Conservation (phyloP, 805 yeast species). For the Candida awuae region DNA sequence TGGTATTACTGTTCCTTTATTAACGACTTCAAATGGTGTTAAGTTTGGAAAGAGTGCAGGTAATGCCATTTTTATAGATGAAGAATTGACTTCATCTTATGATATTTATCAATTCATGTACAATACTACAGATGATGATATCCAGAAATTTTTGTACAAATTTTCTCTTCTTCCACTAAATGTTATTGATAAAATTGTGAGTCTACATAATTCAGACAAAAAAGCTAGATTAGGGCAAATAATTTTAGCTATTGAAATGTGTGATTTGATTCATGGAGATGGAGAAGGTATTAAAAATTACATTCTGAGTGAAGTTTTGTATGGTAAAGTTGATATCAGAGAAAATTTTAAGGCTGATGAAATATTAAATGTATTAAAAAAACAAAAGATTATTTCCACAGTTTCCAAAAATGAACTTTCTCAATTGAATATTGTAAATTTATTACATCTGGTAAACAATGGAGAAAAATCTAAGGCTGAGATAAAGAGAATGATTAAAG, state of each 20-base stretch:
- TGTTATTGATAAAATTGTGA: slow-evolving; percentile 47
- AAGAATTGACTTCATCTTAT: slow-evolving; percentile 66
- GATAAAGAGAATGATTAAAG: slow-evolving; percentile 42
- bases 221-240: slow-evolving; percentile 65
- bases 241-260: slow-evolving; percentile 72
- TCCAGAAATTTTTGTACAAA: slow-evolving; percentile 56
- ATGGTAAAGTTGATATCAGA: slow-evolving; percentile 23
- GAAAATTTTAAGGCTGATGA: slow-evolving; percentile 38
- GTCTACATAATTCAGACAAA: slow-evolving; percentile 49
- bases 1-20: slow-evolving; percentile 84
- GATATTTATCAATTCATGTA: slow-evolving; percentile 81
- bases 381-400: slow-evolving; percentile 45
- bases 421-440: slow-evolving; percentile 37
- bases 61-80: slow-evolving; percentile 84
- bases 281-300: slow-evolving; percentile 66
- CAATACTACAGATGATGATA: slow-evolving; percentile 70
- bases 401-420: slow-evolving; percentile 28
- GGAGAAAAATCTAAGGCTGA: slow-evolving; percentile 37
- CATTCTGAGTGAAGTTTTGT: slow-evolving; percentile 58
- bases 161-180: slow-evolving; percentile 71
- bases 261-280: slow-evolving; percentile 79
- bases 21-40: slow-evolving; percentile 83
- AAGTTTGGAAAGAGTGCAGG: slow-evolving; percentile 98
- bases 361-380: slow-evolving; percentile 46
- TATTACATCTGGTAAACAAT: slow-evolving; percentile 42